These are phyloP conservation scores for Lachancea lanzarotensis DNA, from an alignment of 805 yeast genomes.

Conservation along the genomic window DNA sequence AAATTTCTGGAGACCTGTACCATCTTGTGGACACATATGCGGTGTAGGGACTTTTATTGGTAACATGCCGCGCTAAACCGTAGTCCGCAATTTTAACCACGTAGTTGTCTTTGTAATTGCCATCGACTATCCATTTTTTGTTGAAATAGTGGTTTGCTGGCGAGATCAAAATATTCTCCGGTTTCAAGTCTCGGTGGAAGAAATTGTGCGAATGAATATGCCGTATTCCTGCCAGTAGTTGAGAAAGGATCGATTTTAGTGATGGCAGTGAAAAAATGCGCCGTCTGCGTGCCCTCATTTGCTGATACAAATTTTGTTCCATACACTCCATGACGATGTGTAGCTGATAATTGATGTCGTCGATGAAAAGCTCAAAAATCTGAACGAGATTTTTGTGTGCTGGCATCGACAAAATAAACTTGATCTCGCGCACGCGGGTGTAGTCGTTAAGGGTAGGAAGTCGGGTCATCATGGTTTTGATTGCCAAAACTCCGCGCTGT, in stretches of 20 bases:
- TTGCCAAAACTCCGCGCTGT: slow-evolving; percentile 53
- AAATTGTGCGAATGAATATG: slow-evolving; percentile 66
- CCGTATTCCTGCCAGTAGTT: slow-evolving; percentile 65
- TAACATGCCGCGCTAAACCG: slow-evolving; percentile 63
- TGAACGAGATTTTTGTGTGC: slow-evolving; percentile 68
- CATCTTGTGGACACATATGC: slow-evolving; percentile 79
- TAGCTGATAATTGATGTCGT: slow-evolving; percentile 48
- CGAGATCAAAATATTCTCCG: slow-evolving; percentile 79
- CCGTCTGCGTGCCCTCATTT: slow-evolving; percentile 56
- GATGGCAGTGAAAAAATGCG: slow-evolving; percentile 51
- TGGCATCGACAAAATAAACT: slow-evolving; percentile 59
- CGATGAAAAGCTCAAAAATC: slow-evolving; percentile 74
- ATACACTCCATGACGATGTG: slow-evolving; percentile 86
- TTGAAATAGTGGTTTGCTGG: slow-evolving; percentile 49
- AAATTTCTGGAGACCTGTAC: slow-evolving; percentile 80
- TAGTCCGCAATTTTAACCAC: slow-evolving; percentile 74
- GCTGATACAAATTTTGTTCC: slow-evolving; percentile 74
- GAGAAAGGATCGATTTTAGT: slow-evolving; percentile 60
- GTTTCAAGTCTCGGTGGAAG: slow-evolving; percentile 85
- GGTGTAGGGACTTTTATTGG: slow-evolving; percentile 52
- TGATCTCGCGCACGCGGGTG: slow-evolving; percentile 56
- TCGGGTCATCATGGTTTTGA: slow-evolving; percentile 66
- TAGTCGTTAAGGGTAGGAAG: slow-evolving; percentile 49
- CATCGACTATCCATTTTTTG: slow-evolving; percentile 26
- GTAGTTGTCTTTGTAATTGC: slow-evolving; percentile 36